Evolutionary conservation across 148 eudicot species (phyloP).

Genomic region (Silene conica): DNA sequence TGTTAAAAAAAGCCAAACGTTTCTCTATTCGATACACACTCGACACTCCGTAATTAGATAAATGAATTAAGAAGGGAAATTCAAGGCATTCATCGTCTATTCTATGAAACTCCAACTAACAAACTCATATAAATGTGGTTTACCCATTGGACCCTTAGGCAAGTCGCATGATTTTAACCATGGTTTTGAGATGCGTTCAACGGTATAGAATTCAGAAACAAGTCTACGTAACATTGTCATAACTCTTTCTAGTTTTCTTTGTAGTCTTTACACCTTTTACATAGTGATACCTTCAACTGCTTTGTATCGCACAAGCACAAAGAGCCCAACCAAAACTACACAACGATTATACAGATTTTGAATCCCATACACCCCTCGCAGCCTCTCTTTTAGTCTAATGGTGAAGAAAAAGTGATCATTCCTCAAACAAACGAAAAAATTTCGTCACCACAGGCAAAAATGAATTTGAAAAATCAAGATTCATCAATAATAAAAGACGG

Average conservation of each 20-base stretch:
- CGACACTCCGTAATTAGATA: too few relatives aligned
- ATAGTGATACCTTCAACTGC: conserved; percentile 6
- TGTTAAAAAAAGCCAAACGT: too few relatives aligned
- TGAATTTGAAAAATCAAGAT: conserved; percentile 18
- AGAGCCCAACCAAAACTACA: conserved; percentile 5
- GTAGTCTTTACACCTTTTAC: conserved; percentile 25
- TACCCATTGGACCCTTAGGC: too few relatives aligned
- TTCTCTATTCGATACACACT: too few relatives aligned
- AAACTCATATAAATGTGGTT: too few relatives aligned
- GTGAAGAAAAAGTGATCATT: not conserved
- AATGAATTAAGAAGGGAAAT: too few relatives aligned
- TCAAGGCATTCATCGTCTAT: too few relatives aligned
- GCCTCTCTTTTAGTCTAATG: conserved; percentile 17
- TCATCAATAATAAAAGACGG: conserved; percentile 16
- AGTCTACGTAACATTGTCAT: not conserved
- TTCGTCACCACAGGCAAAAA: conserved; percentile 9
- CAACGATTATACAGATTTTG: conserved; percentile 21
- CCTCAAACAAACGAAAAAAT: conserved; percentile 13
- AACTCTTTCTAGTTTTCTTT: conserved; percentile 5
- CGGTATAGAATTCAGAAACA: not conserved
- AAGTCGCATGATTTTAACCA: not conserved
- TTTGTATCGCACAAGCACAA: conserved; percentile 8
- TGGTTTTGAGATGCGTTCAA: not conserved
- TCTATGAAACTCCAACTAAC: too few relatives aligned
- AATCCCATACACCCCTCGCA: conserved; percentile 8